Base-by-base conservation (phyloP, 768 basidiomycete species). In the Amanita thiersii region DNA sequence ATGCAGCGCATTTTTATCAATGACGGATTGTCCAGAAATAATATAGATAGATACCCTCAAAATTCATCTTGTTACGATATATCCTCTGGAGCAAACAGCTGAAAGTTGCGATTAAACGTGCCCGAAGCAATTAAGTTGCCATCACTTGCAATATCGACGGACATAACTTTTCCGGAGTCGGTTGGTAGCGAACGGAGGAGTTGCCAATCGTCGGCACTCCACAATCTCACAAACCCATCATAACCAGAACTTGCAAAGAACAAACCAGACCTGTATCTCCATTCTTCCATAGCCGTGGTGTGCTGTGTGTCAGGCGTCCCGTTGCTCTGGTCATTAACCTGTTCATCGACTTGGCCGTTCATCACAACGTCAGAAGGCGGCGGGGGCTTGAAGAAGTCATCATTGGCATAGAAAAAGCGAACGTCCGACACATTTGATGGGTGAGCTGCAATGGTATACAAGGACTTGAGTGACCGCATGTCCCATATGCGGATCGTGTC, bases 401-500 rank as follows among this genome's bases (percentile, higher is more conserved):
- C 76, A 31, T 80, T 72, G 7, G 75, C 71, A 34, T 81, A 76
- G 78, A 93, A 98, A 70, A 98, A 99, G 21, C 87, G 84, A 32
- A 99, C 74, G 53, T 99, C 96, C 11, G 93, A 86, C 39, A 98
- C 86, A 57, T 93, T 94, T 41, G 87, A 92, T 25, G 84, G 74
- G 66, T 99, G 96, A 0, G 92, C 96, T 1, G 94, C 93, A 50
- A 98, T 96, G 30, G 90, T 97, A 61, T 96, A 91, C 8, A 92
- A 65, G n/a, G 90, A 81, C 51, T 84, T 90, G 23, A 96, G 72
- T 11, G 87, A 85, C 28, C 96, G 83, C 68, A 98, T 80, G 64
- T 99, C 96, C 96, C 96, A 99, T 70, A 98, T 89, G 36, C 93
- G 85, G 54, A 99, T 86, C 0, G 96, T 96, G 57, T 98, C 96